These are phyloP conservation scores for Aspergillus asperescens DNA, from an alignment of 495 filamentous ascomycete species.

Conservation along the genomic window DNA sequence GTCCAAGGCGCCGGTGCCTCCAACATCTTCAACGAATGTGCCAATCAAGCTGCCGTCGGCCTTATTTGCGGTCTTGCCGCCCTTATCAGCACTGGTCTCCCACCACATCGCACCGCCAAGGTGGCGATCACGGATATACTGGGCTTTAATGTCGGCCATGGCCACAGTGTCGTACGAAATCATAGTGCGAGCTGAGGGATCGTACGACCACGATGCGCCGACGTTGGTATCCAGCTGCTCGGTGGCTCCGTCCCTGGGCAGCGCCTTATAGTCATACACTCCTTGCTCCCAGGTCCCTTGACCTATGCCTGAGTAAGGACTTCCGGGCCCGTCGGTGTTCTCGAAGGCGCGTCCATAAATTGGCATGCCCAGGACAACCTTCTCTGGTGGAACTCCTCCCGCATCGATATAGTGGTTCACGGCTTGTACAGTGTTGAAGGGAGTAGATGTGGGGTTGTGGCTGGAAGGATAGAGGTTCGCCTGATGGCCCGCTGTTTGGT, in stretches of 20 bases:
- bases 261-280: conserved; percentile 73
- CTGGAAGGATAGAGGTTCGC: conserved; percentile 63
- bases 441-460: conserved; percentile 53
- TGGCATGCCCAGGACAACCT: conserved; percentile 82
- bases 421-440: conserved; percentile 43
- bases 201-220: conserved; percentile 69
- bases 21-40: conserved; percentile 50
- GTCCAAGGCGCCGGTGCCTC: conserved; percentile 49
- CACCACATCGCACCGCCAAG: conserved; percentile 92
- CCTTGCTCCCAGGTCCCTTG: conserved; percentile 68
- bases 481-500: conserved; percentile 67
- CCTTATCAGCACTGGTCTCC: conserved; percentile 80
- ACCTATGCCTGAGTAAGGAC: conserved; percentile 64
- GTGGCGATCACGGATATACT: conserved; percentile 56
- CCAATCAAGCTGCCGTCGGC: conserved; percentile 59
- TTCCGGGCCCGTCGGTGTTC: conserved; percentile 66
- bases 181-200: conserved; percentile 54
- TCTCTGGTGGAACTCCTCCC: conserved; percentile 56
- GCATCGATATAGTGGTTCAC: conserved; percentile 55
- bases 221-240: conserved; percentile 35
- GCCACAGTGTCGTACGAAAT: conserved; percentile 69
- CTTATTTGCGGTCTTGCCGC: conserved; percentile 32
- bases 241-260: conserved; percentile 43
- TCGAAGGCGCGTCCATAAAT: conserved; percentile 83
- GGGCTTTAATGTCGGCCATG: conserved; percentile 56